phyloP scores from a whole-genome alignment of 352 stramenopile species.

The Phytophthora constricta region DNA sequence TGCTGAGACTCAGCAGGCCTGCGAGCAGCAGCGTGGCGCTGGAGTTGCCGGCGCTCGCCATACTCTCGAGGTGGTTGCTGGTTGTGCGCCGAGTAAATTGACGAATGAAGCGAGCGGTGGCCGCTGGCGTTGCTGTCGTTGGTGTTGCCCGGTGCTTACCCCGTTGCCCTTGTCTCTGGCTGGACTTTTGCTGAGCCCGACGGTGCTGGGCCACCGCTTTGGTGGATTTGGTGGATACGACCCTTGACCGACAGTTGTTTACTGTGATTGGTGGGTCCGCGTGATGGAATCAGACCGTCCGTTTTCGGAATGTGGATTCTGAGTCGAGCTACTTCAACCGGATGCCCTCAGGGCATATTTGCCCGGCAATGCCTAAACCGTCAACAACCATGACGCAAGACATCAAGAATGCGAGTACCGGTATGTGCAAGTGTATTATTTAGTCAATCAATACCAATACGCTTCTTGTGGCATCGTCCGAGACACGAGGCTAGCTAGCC shows the following conservation, averaged over 20 bases:
- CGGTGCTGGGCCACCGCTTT: background rate
- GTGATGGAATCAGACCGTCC: background rate
- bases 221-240: background rate
- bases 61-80: too few species aligned
- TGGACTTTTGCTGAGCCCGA: background rate
- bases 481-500: background rate
- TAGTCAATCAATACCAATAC: background rate
- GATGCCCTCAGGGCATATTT: too few species aligned
- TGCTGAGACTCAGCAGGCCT: slow-evolving; percentile 62
- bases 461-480: background rate
- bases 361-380: too few species aligned
- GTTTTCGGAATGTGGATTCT: too few species aligned
- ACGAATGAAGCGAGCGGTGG: slow-evolving; percentile 19
- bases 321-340: background rate
- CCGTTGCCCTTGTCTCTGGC: slow-evolving; percentile 14
- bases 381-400: too few species aligned
- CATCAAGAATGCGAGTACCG: too few species aligned
- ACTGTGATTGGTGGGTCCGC: too few species aligned
- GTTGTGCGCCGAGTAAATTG: slow-evolving; percentile 22
- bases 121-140: too few species aligned
- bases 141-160: background rate
- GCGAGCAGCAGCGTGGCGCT: slow-evolving; percentile 60
- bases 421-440: background rate
- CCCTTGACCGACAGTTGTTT: too few species aligned
- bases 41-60: slow-evolving; percentile 40